Evolutionary conservation across 169 alveolate species (phyloP), one percentile per base, ranked within the genome.

Genomic region (Eimeria maxima): DNA sequence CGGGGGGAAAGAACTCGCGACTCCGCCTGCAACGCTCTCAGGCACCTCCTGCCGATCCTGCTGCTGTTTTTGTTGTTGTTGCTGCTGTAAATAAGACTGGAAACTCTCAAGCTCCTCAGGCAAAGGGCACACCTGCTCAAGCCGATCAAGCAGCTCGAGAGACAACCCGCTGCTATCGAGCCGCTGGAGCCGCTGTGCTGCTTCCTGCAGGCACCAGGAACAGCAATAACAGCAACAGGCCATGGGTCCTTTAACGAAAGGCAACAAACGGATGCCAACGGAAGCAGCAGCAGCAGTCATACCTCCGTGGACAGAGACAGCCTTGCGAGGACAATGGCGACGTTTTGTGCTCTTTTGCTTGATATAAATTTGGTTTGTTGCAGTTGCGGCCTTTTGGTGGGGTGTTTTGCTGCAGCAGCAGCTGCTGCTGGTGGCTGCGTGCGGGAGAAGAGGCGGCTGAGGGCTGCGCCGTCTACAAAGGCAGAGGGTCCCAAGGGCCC

Each of bases 271-370:
- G 29, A 47, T 29, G 24, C 24, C 74, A 42, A 73, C 71, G 20
- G 47, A 45, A 47, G 45, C 90, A 81, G 18, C 76, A 60, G 55
- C n/a, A 60, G 53, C 20, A 50, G 33, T 16, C 24, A 18, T 86
- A 95, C 96, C 73, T 95, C 94, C 11, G 95, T 95, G 20, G 97
- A 91, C 24, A 96, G 96, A 6, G 97, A 90, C 1, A 96, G 90
- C 60, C 97, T 78, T 29, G 97, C 97, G 16, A 95, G 94, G 50
- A 96, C 96, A 2, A 96, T 96, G 33, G 97, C 97, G 73, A 96
- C 95, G 84, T 96, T 96, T 63, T 96, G 97, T 38, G 97, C 97
- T 22, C 97, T 95, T 71, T 95, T 96, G 76, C 96, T 69, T 73
- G 95, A 76, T 16, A 76, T 55, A 87, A 87, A 16, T 60, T 86